Base-by-base conservation (phyloP, 2,329 filamentous ascomycete species). In the Phaeophleospora eucalypticola region DNA sequence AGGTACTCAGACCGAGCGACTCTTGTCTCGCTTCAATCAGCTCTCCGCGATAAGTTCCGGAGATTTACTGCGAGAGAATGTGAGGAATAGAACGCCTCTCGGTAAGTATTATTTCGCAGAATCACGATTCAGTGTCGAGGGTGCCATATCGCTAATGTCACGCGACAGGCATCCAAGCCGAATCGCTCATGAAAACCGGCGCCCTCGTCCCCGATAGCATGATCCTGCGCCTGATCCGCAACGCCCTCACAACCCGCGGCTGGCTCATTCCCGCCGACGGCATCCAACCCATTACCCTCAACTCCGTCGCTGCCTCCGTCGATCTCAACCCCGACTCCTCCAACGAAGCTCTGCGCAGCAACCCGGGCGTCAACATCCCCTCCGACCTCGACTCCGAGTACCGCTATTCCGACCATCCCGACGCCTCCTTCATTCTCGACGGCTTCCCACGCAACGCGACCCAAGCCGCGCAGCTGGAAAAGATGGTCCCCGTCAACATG, bases 41-140 rank as follows among this genome's bases (percentile, higher is more conserved):
- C 76, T 98, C 38, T 86, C 88, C 43, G 84, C 89, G 15, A 91
- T 98, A 68, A 95, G 89, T 70, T 95, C 93, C 3, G 93, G 93
- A 51, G 91, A 98, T 68, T 75, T 98, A 14, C 74, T 98, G 48
- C 84, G 93, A 53, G 83, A 89, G 65, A 95, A 97, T 84, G 91
- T 98, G 63, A 86, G 93, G 71, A 84, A 83, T 48, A 82, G 83
- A 65, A 96, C 91, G 14, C 82, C 88, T 20, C 80, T 96, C 48
- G 91, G 89, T 94, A 75, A 57, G 75, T 65, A 6, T 36, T 17
- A 7, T 19, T 6, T 15, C 21, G 8, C 32, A 10, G n/a, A n/a
- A 8, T n/a, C n/a, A n/a, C n/a, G n/a, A n/a, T n/a, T n/a, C 24
- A 12, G 24, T 7, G 12, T 29, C 21, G 20, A 35, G 15, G 34